Percentiles rank a stretch among this genome's conserved stretches.
Evolutionary conservation across 345 rosid genomes (phyloP).

Genomic region (Linum trigynum): DNA sequence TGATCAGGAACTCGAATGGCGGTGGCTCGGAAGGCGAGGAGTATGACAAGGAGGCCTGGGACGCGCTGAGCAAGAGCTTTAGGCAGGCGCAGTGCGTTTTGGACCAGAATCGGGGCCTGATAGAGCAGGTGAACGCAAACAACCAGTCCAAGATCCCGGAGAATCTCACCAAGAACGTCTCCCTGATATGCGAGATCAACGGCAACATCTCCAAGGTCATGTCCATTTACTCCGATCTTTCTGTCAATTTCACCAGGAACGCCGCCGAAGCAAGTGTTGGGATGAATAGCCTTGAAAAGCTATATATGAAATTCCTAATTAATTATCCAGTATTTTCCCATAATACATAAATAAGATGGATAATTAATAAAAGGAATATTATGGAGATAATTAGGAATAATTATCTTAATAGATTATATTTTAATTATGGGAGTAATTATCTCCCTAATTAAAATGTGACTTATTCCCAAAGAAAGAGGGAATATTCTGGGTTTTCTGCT

Average conservation of each 20-base stretch:
- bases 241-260: conserved; percentile 21
- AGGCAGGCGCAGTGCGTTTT: conserved; percentile 25
- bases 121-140: conserved; percentile 29
- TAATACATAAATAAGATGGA: no score
- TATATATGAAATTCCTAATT: no score
- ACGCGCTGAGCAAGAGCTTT: conserved; percentile 26
- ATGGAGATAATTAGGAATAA: no score
- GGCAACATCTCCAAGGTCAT: conserved; percentile 28
- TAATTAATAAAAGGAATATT: no score
- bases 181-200: conserved; percentile 26
- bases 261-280: conserved; percentile 9
- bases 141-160: conserved; percentile 31
- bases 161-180: conserved; percentile 24
- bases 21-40: conserved; percentile 10
- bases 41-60: conserved; percentile 31
- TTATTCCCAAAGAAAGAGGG: no score
- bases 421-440: no score
- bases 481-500: no score
- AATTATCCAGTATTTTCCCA: no score
- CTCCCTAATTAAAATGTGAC: no score
- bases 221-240: conserved; percentile 29
- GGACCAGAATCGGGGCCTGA: conserved; percentile 27
- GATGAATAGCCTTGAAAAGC: no score
- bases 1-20: not conserved
- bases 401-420: no score